Base-by-base conservation (phyloP, 1,139 yeast genomes). In the Blastobotrys ciferrii region DNA sequence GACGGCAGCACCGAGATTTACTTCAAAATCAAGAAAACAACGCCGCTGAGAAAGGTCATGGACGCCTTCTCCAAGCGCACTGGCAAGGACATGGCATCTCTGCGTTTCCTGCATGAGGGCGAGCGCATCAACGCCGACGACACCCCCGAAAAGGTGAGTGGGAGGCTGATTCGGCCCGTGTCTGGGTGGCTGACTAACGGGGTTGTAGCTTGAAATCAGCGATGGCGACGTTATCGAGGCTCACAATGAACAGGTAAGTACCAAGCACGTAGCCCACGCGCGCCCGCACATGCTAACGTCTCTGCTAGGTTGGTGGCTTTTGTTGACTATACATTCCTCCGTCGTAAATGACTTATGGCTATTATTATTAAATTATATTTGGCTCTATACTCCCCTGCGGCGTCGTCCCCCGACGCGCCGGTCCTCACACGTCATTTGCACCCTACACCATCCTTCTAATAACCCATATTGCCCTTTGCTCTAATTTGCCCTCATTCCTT, bases 1-100 rank as follows among this genome's bases (percentile, higher is more conserved):
- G 98, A 92, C 68, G 95, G 95, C 43, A 77, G 83, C 47, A 86
- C 95, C 32, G 98, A 94, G 69, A 92, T 94, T 57, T 91, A 85
- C 70, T 94, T 94, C 82, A 91, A 92, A 71, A 91, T 94, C 70
- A 91, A 91, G 73, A 80, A 88, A 69, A 78, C 91, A 48, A 94
- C 98, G 4, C 96, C 94, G 42, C 77, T 94, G 76, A 87, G 82
- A 70, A 87, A 96, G 73, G 81, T 94, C 60, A 92, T 94, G 91
- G 98, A 92, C 64, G 96, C 98, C 4, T 94, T 91, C 68, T 94
- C 98, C 68, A 91, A 91, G 73, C 86, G 98, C 74, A 96, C 92
- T 66, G 98, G 98, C 45, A 92, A 91, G 67, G 82, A 85, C 57
- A 73, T 84, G 67, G 81, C 79, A 61, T 81, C 92, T 42, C 75